A percentile compares a stretch with the other conserved stretches of the same genome.
These are phyloP conservation scores for Orbilia javanica DNA, from an alignment of 2,329 filamentous ascomycete genomes.

Conservation along the genomic window DNA sequence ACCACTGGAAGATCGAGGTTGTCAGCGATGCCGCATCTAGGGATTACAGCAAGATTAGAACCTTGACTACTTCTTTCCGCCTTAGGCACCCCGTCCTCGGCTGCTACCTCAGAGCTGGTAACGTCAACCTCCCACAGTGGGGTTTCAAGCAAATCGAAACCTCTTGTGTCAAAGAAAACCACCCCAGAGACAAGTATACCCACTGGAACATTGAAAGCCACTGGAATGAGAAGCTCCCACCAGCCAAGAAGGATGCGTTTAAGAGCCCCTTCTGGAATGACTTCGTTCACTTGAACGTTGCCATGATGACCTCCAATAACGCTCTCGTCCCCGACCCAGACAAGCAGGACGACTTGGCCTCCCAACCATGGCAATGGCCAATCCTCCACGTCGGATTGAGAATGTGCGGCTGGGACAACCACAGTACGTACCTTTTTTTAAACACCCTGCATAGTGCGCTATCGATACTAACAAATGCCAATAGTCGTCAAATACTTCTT, in stretches of 20 bases:
- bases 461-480: constrained; percentile 12
- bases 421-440: constrained; percentile 72
- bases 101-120: constrained; percentile 95
- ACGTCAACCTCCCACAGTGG: constrained; percentile 97
- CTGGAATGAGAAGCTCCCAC: constrained; percentile 86
- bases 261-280: constrained; percentile 98
- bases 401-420: constrained; percentile 98
- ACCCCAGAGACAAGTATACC: constrained; percentile 90
- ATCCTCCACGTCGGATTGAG: constrained; percentile 93
- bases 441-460: not conserved
- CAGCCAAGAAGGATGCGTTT: constrained; percentile 89
- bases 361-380: constrained; percentile 98
- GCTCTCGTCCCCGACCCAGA: constrained; percentile 96
- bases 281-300: constrained; percentile 97
- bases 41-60: constrained; percentile 86
- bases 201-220: constrained; percentile 99
- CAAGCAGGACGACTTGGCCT: constrained; percentile 98
- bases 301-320: constrained; percentile 99
- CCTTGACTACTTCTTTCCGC: constrained; percentile 92
- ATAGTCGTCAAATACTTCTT: constrained; percentile 86
- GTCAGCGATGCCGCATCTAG: constrained; percentile 88
- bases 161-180: constrained; percentile 92
- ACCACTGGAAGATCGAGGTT: constrained; percentile 95
- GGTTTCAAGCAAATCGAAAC: constrained; percentile 99
- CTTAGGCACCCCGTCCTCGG: constrained; percentile 83